phyloP scores from a whole-genome alignment of 2,329 filamentous ascomycete genomes.

The Ilyonectria destructans region DNA sequence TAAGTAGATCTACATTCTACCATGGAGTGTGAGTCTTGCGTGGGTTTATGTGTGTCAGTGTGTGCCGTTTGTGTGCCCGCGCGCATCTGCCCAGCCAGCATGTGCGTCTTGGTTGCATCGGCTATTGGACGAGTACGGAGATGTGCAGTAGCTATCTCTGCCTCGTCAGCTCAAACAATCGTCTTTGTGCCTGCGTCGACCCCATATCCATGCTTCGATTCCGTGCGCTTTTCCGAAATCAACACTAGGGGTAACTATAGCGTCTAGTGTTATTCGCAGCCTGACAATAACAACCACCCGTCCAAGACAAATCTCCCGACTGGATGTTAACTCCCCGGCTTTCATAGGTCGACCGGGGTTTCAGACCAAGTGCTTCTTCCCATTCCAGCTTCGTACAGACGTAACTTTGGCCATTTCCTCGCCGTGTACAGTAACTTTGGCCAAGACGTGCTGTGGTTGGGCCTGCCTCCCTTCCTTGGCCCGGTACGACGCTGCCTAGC shows the following conservation, averaged over 20 bases:
- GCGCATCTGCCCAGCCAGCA: not conserved
- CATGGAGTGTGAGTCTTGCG: not conserved
- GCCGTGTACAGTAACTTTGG: not conserved
- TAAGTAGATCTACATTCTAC: not conserved
- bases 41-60: not conserved
- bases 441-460: not conserved
- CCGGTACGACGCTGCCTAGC: conserved; percentile 7
- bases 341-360: not conserved
- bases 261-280: not conserved
- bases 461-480: not conserved
- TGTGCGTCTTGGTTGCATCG: conserved; percentile 4
- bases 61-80: not conserved
- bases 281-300: not conserved
- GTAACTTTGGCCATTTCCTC: conserved; percentile 3
- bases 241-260: conserved; percentile 26
- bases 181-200: conserved; percentile 24
- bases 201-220: conserved; percentile 16
- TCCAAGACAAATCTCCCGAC: conserved; percentile 6
- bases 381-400: conserved; percentile 10
- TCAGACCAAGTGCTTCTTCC: not conserved
- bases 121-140: conserved; percentile 4
- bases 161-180: conserved; percentile 6
- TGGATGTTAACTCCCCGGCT: not conserved
- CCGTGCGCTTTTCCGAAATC: not conserved
- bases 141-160: not conserved